Evolutionary conservation across 441 rosid species (phyloP).

Genomic region (Flueggea neowawraea): DNA sequence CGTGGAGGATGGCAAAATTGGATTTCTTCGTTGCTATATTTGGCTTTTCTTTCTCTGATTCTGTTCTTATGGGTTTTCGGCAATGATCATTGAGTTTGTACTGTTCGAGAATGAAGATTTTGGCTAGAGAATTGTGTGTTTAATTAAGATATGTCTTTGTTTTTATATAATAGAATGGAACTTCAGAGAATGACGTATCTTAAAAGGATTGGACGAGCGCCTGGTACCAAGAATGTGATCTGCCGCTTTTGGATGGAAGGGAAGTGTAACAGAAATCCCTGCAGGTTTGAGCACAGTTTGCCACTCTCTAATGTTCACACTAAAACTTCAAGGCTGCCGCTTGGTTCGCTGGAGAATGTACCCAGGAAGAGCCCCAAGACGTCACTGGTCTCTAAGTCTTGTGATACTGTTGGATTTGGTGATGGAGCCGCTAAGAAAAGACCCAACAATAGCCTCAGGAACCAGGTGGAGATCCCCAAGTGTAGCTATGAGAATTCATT

Average conservation of each 20-base stretch:
- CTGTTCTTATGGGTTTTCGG: too few species aligned
- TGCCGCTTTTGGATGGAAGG: constrained; percentile 15
- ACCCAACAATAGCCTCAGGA: too few species aligned
- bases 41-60: too few species aligned
- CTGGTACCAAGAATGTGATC: background rate
- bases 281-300: constrained; percentile 20
- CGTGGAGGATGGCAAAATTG: too few species aligned
- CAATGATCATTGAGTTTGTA: too few species aligned
- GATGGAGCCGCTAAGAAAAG: background rate
- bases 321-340: constrained; percentile 3
- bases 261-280: constrained; percentile 25
- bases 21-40: too few species aligned
- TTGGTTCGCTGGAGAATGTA: background rate
- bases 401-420: background rate
- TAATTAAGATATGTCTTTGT: too few species aligned
- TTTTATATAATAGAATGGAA: too few species aligned
- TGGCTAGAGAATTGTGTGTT: too few species aligned
- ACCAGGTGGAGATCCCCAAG: background rate
- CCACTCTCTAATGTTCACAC: constrained; percentile 2
- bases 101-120: too few species aligned
- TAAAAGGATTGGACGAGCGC: background rate
- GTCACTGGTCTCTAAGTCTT: background rate
- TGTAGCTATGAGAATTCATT: background rate
- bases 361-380: constrained; percentile 7
- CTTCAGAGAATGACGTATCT: too few species aligned